These are phyloP conservation scores for Aureobasidium leucospermi DNA, from an alignment of 2,329 filamentous ascomycete species.

Conservation along the genomic window DNA sequence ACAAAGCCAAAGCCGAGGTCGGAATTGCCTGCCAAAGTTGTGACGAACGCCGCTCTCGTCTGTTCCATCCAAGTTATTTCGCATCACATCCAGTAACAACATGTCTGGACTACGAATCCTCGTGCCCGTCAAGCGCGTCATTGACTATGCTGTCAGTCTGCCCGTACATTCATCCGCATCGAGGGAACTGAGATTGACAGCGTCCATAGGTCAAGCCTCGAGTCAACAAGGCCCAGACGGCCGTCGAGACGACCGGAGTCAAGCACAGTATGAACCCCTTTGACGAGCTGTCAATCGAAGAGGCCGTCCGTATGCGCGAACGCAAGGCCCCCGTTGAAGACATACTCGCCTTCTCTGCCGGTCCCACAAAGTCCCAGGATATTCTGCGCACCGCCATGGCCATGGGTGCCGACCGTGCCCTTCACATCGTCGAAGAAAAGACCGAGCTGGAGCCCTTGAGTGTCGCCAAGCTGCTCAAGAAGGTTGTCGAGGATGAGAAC, in stretches of 20 bases:
- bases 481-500: conserved; percentile 74
- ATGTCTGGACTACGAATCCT: conserved; percentile 41
- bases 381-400: conserved; percentile 94
- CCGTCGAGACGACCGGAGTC: conserved; percentile 83
- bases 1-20: background rate
- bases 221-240: conserved; percentile 67
- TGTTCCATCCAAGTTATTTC: background rate
- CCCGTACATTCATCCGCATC: background rate
- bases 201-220: conserved; percentile 56
- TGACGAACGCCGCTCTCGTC: background rate
- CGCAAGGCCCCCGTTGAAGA: conserved; percentile 68
- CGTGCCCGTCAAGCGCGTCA: conserved; percentile 51
- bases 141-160: conserved; percentile 48
- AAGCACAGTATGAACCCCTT: conserved; percentile 99
- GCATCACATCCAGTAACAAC: background rate
- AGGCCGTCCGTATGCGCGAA: conserved; percentile 90
- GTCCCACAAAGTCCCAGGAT: conserved; percentile 80
- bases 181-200: background rate
- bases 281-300: conserved; percentile 96
- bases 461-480: conserved; percentile 82
- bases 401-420: conserved; percentile 89
- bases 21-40: conserved; percentile 1
- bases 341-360: conserved; percentile 82
- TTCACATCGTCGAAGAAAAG: conserved; percentile 66
- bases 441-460: conserved; percentile 77